These are phyloP conservation scores for Aspergillus incahuasiensis DNA, from an alignment of 495 filamentous ascomycete species.

Conservation along the genomic window DNA sequence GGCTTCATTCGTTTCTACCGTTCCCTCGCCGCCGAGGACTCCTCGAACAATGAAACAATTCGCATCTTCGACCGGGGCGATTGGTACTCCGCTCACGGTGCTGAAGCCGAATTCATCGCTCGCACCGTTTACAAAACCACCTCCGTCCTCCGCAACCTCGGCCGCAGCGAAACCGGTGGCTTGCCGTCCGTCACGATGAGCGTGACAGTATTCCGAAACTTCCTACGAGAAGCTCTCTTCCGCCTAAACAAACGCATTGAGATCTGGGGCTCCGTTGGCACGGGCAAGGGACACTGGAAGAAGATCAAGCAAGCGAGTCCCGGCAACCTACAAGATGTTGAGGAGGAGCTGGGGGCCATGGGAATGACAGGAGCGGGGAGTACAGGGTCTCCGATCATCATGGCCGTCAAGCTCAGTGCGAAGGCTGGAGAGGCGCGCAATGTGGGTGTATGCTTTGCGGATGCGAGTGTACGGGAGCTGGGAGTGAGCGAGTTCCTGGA, in stretches of 20 bases:
- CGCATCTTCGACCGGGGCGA: constrained; percentile 93
- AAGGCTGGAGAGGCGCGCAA: constrained; percentile 79
- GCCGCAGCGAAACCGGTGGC: constrained; percentile 72
- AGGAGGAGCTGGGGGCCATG: constrained; percentile 81
- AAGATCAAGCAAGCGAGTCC: constrained; percentile 86
- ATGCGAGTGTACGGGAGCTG: constrained; percentile 92
- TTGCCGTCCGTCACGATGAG: constrained; percentile 92
- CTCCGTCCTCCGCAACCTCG: constrained; percentile 86
- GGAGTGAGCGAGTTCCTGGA: constrained; percentile 97
- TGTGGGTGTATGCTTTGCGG: constrained; percentile 95
- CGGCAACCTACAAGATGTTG: constrained; percentile 93
- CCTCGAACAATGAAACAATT: constrained; percentile 56
- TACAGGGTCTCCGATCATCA: constrained; percentile 85
- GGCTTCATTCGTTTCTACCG: constrained; percentile 96
- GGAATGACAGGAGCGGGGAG: constrained; percentile 47
- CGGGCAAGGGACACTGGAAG: constrained; percentile 82
- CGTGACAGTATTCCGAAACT: constrained; percentile 88
- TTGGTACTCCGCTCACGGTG: constrained; percentile 90
- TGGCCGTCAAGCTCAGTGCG: constrained; percentile 87
- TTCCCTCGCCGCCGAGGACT: constrained; percentile 56
- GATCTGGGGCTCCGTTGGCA: constrained; percentile 67
- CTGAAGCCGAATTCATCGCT: constrained; percentile 91
- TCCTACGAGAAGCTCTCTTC: constrained; percentile 91
- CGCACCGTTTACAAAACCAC: constrained; percentile 96
- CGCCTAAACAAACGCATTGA: constrained; percentile 85